These are phyloP conservation scores for Cercophora samala DNA, from an alignment of 495 filamentous ascomycete genomes.

Conservation along the genomic window DNA sequence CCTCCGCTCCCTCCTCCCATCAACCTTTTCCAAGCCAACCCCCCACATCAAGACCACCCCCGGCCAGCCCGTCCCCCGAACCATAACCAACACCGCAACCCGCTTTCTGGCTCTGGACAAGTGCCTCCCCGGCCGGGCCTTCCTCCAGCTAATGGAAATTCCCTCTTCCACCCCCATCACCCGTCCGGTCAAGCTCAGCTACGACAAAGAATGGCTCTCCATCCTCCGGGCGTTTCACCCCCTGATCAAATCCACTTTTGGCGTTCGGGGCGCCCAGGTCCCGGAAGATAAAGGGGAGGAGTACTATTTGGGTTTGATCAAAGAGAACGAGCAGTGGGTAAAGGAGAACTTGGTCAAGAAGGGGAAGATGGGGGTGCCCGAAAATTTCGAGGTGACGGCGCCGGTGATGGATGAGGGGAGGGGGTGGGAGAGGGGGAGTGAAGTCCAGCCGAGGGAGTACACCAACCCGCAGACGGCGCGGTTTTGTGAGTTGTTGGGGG, in stretches of 20 bases:
- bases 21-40: slow-evolving; percentile 54
- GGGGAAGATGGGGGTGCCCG: slow-evolving; percentile 61
- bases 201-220: slow-evolving; percentile 93
- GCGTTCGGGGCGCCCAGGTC: slow-evolving; percentile 46
- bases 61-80: slow-evolving; percentile 45
- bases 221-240: slow-evolving; percentile 78
- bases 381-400: slow-evolving; percentile 74
- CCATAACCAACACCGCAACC: slow-evolving; percentile 70
- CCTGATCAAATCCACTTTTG: slow-evolving; percentile 49
- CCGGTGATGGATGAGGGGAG: slow-evolving; percentile 57
- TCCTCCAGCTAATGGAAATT: slow-evolving; percentile 72
- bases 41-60: slow-evolving; percentile 29
- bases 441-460: slow-evolving; percentile 64
- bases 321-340: slow-evolving; percentile 68
- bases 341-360: slow-evolving; percentile 62
- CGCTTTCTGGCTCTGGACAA: slow-evolving; percentile 90
- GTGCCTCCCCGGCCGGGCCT: slow-evolving; percentile 70
- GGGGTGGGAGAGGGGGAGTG: slow-evolving; percentile 29
- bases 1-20: slow-evolving; percentile 63
- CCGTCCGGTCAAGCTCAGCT: slow-evolving; percentile 54
- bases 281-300: slow-evolving; percentile 60
- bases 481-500: slow-evolving; percentile 75
- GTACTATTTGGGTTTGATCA: slow-evolving; percentile 60
- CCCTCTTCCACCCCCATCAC: slow-evolving; percentile 28
- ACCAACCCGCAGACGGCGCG: slow-evolving; percentile 73